Evolutionary conservation across 2,329 filamentous ascomycete genomes (phyloP), one percentile per base, ranked within the genome.

Genomic region (Sporothrix brasiliensis): DNA sequence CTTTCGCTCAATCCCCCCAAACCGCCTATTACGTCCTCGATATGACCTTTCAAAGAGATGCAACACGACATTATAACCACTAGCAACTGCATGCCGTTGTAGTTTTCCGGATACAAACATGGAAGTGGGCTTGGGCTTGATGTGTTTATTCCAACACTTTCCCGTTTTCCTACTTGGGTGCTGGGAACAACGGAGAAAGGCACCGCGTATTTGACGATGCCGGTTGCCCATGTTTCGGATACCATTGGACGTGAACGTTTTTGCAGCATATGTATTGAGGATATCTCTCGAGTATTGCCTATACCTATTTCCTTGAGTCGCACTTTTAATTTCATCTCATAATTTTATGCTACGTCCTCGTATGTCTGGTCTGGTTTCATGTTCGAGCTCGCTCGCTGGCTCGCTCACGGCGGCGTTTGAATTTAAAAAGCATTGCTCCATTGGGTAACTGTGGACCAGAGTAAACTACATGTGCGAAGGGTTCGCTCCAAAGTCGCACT

Each of bases 191-290:
- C 11, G 39, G 39, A 27, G n/a, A 19, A 41, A 10, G 58, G 27
- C 3, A 21, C 13, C 13, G 16, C 16, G 16, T 27, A 47, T 9
- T 44, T 27, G 21, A 19, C 13, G 34, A 44, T 61, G 19, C n/a
- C 16, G 27, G 34, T 39, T 47, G n/a, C 34, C 30, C 47, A 16
- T 67, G 27, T 66, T 39, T 50, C 14, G 47, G 27, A 34, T 52
- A 39, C 14, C n/a, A 24, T 52, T 66, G 47, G 24, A 39, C 50
- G 44, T 47, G 47, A 52, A 27, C 63, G 30, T 7, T 41, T 67
- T 67, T 67, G 63, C 63, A 67, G 63, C 49, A 30, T 34, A 53
- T 67, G 49, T 30, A 24, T 67, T 30, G 30, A 52, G 49, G 27
- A 67, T 41, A 53, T 39, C 4, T 24, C 19, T 52, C 1, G 19